A percentile compares a stretch with the other conserved stretches of the same genome.
These are phyloP conservation scores for Hyphodiscus hymeniophilus DNA, from an alignment of 495 filamentous ascomycete genomes.

Conservation along the genomic window DNA sequence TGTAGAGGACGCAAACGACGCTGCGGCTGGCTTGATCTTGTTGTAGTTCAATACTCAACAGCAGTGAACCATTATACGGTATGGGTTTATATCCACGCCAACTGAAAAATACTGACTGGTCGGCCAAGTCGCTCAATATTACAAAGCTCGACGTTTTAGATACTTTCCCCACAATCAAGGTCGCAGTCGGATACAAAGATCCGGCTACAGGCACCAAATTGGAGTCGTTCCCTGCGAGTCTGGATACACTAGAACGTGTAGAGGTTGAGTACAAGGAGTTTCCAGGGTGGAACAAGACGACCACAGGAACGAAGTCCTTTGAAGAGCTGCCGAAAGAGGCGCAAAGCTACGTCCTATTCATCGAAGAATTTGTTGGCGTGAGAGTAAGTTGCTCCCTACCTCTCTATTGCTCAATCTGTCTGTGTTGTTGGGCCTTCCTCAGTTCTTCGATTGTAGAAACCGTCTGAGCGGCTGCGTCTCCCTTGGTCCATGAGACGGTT, in stretches of 20 bases:
- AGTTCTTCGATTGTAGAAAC: neutral
- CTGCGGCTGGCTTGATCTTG: conserved; percentile 85
- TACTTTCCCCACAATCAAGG: conserved; percentile 60
- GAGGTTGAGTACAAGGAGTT: conserved; percentile 65
- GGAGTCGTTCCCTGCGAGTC: conserved; percentile 58
- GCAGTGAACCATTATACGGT: conserved; percentile 21
- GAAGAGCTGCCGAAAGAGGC: conserved; percentile 51
- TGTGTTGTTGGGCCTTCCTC: neutral
- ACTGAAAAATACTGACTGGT: neutral
- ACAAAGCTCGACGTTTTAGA: conserved; percentile 89
- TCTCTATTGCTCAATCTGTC: neutral
- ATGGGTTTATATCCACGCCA: too few species aligned
- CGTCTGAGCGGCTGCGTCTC: too few species aligned
- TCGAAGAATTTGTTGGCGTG: conserved; percentile 67
- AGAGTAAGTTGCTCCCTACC: too few species aligned
- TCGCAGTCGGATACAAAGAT: conserved; percentile 63
- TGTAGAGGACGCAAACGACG: conserved; percentile 30
- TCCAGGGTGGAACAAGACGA: conserved; percentile 69
- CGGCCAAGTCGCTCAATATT: conserved; percentile 56
- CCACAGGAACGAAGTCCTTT: conserved; percentile 50
- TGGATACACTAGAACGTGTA: conserved; percentile 50
- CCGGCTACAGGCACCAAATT: conserved; percentile 43
- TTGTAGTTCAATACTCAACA: conserved; percentile 65
- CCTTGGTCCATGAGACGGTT: neutral
- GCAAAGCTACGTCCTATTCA: conserved; percentile 57